Conservation (phyloP, 768 basidiomycete genomes). For the Leccinum disarticulatum region DNA sequence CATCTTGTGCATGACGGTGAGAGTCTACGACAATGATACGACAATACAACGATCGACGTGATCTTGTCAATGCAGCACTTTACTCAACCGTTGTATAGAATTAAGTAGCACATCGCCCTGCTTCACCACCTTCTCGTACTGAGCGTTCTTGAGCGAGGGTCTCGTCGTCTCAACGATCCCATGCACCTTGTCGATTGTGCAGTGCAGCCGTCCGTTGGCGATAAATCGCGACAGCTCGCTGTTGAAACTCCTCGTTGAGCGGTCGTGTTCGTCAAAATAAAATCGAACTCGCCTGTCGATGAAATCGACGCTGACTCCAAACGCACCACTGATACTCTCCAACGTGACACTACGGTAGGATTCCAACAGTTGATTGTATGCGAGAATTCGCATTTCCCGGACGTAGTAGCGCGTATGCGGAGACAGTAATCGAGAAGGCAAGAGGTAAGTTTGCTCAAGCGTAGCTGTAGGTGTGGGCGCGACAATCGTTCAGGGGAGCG, state of each 20-base stretch:
- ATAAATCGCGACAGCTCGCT: slow-evolving; percentile 94
- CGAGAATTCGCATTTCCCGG: slow-evolving; percentile 94
- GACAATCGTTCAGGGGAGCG: not conserved
- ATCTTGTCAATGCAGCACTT: slow-evolving; percentile 64
- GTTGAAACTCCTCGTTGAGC: slow-evolving; percentile 3
- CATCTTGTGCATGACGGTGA: not conserved
- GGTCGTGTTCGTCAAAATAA: not conserved
- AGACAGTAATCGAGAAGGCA: slow-evolving; percentile 83
- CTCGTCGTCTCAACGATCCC: slow-evolving; percentile 92
- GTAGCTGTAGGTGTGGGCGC: slow-evolving; percentile 51
- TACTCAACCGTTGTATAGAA: slow-evolving; percentile 84
- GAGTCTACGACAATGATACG: not conserved
- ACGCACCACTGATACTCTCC: slow-evolving; percentile 79
- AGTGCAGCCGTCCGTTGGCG: slow-evolving; percentile 78
- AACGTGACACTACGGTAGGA: slow-evolving; percentile 87
- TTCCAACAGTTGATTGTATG: slow-evolving; percentile 90
- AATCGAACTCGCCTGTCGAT: slow-evolving; percentile 69
- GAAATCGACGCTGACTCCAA: slow-evolving; percentile 86
- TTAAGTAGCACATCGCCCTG: slow-evolving; percentile 90
- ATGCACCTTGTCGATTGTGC: slow-evolving; percentile 92
- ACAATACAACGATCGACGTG: not conserved
- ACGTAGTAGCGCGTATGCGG: slow-evolving; percentile 89
- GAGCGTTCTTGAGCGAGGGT: slow-evolving; percentile 71
- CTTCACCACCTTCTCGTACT: slow-evolving; percentile 91
- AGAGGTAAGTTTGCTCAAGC: slow-evolving; percentile 82